phyloP scores from a whole-genome alignment of 768 basidiomycete species.

The Russula vinacea region DNA sequence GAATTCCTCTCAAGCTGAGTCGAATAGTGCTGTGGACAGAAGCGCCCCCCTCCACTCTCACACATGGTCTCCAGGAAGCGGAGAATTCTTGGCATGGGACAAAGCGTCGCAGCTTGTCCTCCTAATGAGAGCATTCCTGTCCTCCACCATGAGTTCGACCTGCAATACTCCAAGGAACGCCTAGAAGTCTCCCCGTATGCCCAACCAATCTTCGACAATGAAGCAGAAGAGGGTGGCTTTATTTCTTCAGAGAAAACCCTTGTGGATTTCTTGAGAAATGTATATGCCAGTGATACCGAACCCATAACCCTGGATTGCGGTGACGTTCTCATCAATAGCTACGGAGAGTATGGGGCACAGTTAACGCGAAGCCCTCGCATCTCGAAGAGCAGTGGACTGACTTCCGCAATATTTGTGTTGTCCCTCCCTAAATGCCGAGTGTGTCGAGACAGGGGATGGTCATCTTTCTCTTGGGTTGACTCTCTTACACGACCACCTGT shows the following conservation, averaged over 20 bases:
- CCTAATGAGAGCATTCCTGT: conserved; percentile 18
- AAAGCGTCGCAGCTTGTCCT: neutral
- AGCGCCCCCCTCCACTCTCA: conserved; percentile 10
- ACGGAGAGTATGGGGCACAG: conserved; percentile 19
- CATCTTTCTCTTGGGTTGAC: conserved; percentile 27
- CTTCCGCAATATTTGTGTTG: conserved; percentile 10
- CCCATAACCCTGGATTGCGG: conserved; percentile 26
- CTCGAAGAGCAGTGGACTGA: conserved; percentile 21
- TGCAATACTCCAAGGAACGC: conserved; percentile 16
- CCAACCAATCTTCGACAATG: conserved; percentile 22
- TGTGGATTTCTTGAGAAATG: conserved; percentile 19
- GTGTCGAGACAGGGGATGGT: conserved; percentile 7
- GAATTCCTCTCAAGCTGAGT: neutral
- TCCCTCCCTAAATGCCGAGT: conserved; percentile 16
- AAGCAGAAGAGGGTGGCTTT: conserved; percentile 18
- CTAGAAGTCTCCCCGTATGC: conserved; percentile 1
- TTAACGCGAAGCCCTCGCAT: conserved; percentile 6
- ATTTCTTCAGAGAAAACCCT: conserved; percentile 16
- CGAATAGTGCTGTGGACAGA: conserved; percentile 10
- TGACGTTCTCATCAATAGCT: conserved; percentile 15
- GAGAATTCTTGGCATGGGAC: neutral
- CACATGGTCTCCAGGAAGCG: conserved; percentile 14
- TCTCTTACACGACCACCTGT: neutral
- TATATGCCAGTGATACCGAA: conserved; percentile 15
- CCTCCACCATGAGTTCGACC: conserved; percentile 25